These are phyloP conservation scores for Aaosphaeria arxii DNA, from an alignment of 2,329 filamentous ascomycete genomes.

Conservation along the genomic window DNA sequence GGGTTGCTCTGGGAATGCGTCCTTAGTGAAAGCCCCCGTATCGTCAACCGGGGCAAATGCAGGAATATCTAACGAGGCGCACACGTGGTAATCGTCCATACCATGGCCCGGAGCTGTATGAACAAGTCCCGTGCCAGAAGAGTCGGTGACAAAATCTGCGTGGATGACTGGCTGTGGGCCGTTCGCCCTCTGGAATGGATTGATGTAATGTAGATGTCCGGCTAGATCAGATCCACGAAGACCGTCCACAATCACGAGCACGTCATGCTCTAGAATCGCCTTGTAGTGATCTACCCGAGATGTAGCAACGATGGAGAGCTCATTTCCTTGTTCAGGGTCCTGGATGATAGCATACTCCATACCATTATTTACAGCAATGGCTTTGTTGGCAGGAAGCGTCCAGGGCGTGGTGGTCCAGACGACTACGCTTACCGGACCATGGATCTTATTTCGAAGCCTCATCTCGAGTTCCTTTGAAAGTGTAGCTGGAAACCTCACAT, in stretches of 20 bases:
- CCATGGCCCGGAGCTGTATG: slow-evolving; percentile 93
- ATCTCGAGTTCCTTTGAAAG: slow-evolving; percentile 43
- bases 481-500: slow-evolving; percentile 71
- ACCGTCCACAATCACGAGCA: slow-evolving; percentile 52
- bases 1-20: slow-evolving; percentile 71
- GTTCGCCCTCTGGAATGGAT: slow-evolving; percentile 62
- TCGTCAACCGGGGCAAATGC: slow-evolving; percentile 82
- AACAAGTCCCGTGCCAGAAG: slow-evolving; percentile 93
- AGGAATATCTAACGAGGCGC: slow-evolving; percentile 64
- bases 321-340: slow-evolving; percentile 37
- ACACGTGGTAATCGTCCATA: slow-evolving; percentile 91
- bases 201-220: slow-evolving; percentile 62
- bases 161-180: slow-evolving; percentile 71
- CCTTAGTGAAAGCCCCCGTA: slow-evolving; percentile 73
- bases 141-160: slow-evolving; percentile 83
- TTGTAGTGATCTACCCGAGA: slow-evolving; percentile 60
- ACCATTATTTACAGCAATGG: slow-evolving; percentile 76
- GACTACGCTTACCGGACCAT: slow-evolving; percentile 62
- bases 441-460: slow-evolving; percentile 24
- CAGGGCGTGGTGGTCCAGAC: slow-evolving; percentile 99
- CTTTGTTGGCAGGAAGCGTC: slow-evolving; percentile 91
- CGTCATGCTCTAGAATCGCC: slow-evolving; percentile 25
- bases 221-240: slow-evolving; percentile 66
- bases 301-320: slow-evolving; percentile 67
- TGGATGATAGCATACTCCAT: slow-evolving; percentile 70